phyloP scores from a whole-genome alignment of 371 early-diverging fungal genomes.

The Mortierella sp. region DNA sequence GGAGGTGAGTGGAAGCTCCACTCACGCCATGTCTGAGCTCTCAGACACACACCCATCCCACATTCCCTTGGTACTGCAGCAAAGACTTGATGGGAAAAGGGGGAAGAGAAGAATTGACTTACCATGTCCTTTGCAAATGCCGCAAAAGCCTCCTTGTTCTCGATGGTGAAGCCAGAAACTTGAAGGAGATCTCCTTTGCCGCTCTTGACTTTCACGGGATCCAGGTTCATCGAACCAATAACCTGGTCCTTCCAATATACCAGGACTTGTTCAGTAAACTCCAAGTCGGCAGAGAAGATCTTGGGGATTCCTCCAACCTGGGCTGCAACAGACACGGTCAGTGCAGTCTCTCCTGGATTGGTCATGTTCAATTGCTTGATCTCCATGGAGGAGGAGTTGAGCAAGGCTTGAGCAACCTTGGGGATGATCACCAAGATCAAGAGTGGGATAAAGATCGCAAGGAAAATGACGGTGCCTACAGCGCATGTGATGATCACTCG shows the following conservation, averaged over 20 bases:
- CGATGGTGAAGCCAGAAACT: conserved; percentile 65
- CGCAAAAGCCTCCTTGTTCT: conserved; percentile 77
- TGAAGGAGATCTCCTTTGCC: conserved; percentile 72
- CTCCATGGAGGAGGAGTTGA: conserved; percentile 59
- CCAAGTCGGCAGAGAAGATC: conserved; percentile 40
- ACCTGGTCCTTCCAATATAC: conserved; percentile 22
- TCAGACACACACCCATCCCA: no score
- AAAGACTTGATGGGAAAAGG: not conserved
- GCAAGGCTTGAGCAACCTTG: conserved; percentile 63
- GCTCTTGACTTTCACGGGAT: conserved; percentile 52
- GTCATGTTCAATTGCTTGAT: conserved; percentile 61
- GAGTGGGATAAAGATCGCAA: conserved; percentile 62
- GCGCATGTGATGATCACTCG: conserved; percentile 64
- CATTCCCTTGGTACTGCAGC: not conserved
- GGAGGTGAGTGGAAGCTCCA: no score
- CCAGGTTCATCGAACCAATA: conserved; percentile 41
- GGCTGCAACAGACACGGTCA: conserved; percentile 28
- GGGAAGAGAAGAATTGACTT: conserved; percentile 15
- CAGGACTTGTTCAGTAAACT: conserved; percentile 22
- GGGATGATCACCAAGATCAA: conserved; percentile 65
- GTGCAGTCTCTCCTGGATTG: conserved; percentile 42
- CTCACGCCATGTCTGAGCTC: no score
- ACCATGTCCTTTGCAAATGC: conserved; percentile 83
- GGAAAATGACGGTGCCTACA: conserved; percentile 56
- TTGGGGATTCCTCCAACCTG: conserved; percentile 38